Base-by-base conservation (phyloP, 768 basidiomycete species). In the Cantharellus anzutake region DNA sequence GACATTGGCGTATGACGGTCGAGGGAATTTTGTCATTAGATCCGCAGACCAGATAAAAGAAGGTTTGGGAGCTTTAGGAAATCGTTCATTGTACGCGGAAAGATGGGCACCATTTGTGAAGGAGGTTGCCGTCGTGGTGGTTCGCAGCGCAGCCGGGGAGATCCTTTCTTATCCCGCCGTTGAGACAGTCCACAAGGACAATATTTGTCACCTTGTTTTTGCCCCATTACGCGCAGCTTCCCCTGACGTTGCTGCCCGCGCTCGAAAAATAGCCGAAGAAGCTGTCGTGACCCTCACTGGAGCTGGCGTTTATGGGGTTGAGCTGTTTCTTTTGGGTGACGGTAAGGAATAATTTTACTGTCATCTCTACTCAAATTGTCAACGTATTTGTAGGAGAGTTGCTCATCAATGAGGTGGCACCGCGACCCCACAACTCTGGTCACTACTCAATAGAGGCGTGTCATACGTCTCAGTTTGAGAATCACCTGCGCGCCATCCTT, bases 381-480 rank as follows among this genome's bases (percentile, higher is more conserved):
- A 38, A 38, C 34, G 11, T 14, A 55, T 55, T 55, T 55, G 14
- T 64, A 93, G 91, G 86, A 7, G 70, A 74, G 0, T 77, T 97
- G 1, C 81, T 81, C 61, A 78, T 99, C 63, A 99, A 99, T 70
- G 96, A 99, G 73, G 94, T 99, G 62, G 96, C 96, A 0, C 96
- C 96, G 7, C 80, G 96, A 16, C 94, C 96, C 1, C 96, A 99
- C 70, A 99, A 98, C 72, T 97, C 93, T 4, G 96, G 94, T 0
- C 96, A 99, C 69, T 94, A 97, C 71, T 96, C 93, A 38, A 98
- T 98, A 67, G 96, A 98, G 72, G 92, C 94, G 0, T 98, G 92
- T 70, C 77, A 89, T 65, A 88, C 91, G 2, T 97, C 94, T 2
- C 96, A 98, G 72, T 99, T 88, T 72, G 90, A 91, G 70, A 96